Conservation (phyloP, 768 basidiomycete genomes). For the Termitomyces sp. region DNA sequence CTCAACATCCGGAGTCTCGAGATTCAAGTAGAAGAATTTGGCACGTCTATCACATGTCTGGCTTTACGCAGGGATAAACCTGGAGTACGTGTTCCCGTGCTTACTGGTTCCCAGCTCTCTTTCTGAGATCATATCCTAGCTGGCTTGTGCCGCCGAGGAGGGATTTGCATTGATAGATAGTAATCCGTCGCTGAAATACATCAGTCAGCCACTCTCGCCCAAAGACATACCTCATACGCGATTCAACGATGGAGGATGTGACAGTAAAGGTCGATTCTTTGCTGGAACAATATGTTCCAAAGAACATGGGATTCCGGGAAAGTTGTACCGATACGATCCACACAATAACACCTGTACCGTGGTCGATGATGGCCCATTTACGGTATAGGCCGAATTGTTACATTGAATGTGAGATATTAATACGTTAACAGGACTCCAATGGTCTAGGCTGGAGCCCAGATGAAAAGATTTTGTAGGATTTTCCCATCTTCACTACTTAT, state of each 20-base stretch:
- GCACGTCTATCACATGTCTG: constrained; percentile 57
- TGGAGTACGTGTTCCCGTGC: constrained; percentile 37
- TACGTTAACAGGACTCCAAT: constrained; percentile 52
- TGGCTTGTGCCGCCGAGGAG: constrained; percentile 57
- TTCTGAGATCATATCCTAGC: constrained; percentile 28
- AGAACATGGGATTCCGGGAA: constrained; percentile 50
- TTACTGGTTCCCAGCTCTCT: not conserved
- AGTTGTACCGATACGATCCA: constrained; percentile 61
- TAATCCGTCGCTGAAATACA: constrained; percentile 42
- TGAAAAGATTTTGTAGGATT: constrained; percentile 54
- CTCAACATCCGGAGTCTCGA: constrained; percentile 41
- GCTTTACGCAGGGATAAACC: constrained; percentile 45
- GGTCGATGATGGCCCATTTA: constrained; percentile 65
- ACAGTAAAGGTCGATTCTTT: constrained; percentile 61
- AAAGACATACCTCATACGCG: constrained; percentile 44
- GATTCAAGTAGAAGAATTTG: constrained; percentile 46
- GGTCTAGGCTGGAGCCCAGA: constrained; percentile 66
- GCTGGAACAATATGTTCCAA: constrained; percentile 61
- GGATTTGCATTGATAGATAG: constrained; percentile 54
- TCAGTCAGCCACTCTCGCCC: constrained; percentile 50
- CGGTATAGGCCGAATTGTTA: constrained; percentile 36
- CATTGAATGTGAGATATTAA: constrained; percentile 11
- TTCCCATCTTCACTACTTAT: constrained; percentile 6
- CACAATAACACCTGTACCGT: constrained; percentile 41
- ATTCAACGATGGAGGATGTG: constrained; percentile 74